Conservation (phyloP, 306 rosid species). For the Cucurbita pepo region DNA sequence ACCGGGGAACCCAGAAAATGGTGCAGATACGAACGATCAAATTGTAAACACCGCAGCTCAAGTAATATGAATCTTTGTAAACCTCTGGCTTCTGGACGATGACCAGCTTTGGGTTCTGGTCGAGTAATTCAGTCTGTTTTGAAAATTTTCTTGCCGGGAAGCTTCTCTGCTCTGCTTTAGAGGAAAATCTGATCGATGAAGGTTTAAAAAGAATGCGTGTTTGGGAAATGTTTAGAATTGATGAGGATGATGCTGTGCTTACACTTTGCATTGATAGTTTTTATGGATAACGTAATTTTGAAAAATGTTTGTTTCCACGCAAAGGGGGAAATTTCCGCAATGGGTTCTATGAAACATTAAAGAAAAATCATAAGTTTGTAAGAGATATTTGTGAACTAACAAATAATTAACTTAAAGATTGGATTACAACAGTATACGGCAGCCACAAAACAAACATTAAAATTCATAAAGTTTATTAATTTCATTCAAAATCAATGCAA, state of each 20-base stretch:
- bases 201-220: not conserved
- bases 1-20: constrained; percentile 20
- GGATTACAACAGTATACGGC: no score
- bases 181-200: not conserved
- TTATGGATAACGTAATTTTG: not conserved
- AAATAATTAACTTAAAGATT: no score
- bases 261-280: not conserved
- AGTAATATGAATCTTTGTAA: not conserved
- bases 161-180: not conserved
- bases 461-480: no score
- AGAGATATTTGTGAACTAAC: no score
- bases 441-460: no score
- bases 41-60: constrained; percentile 5
- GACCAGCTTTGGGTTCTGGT: not conserved
- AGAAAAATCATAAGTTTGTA: no score
- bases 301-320: no score
- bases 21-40: constrained; percentile 13
- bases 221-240: not conserved
- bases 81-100: not conserved
- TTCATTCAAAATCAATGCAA: no score
- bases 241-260: not conserved
- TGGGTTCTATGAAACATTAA: no score
- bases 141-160: not conserved
- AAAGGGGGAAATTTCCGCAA: no score
- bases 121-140: not conserved